These are phyloP conservation scores for Fusarium nodosum DNA, from an alignment of 2,329 filamentous ascomycete species.

Conservation along the genomic window DNA sequence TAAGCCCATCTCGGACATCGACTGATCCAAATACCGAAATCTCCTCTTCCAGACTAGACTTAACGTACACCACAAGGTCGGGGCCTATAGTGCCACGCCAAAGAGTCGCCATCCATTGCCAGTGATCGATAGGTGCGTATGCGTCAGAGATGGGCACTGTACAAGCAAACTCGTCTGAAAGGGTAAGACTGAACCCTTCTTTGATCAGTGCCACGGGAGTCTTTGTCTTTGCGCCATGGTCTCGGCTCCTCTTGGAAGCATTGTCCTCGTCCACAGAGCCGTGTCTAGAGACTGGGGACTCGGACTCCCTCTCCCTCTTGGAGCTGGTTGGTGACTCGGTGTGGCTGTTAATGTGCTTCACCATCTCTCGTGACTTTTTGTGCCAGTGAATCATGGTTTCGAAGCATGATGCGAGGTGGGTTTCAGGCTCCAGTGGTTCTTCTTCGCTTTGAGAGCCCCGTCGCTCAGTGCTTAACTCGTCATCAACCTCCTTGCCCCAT, in stretches of 20 bases:
- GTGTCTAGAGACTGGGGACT: conserved; percentile 26
- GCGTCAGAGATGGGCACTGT: conserved; percentile 80
- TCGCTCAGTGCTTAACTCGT: conserved; percentile 28
- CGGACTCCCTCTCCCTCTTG: conserved; percentile 18
- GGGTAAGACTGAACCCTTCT: conserved; percentile 82
- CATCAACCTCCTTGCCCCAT: conserved; percentile 58
- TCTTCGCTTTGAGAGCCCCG: conserved; percentile 33
- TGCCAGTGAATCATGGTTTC: conserved; percentile 81
- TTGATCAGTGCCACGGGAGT: conserved; percentile 82
- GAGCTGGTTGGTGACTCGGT: conserved; percentile 20
- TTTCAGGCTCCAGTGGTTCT: conserved; percentile 47
- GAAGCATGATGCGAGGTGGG: conserved; percentile 72
- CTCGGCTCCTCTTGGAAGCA: conserved; percentile 5
- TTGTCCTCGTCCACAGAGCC: conserved; percentile 29
- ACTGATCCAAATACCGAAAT: conserved; percentile 61
- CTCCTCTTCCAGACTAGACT: conserved; percentile 55
- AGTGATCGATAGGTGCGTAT: conserved; percentile 89
- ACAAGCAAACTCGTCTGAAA: conserved; percentile 81
- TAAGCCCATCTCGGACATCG: conserved; percentile 66
- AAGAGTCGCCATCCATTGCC: conserved; percentile 96
- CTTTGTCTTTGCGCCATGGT: conserved; percentile 42
- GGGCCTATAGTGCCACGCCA: conserved; percentile 90
- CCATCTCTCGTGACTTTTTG: conserved; percentile 77
- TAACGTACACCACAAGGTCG: conserved; percentile 81
- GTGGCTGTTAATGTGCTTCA: conserved; percentile 61